Conservation (phyloP, 805 yeast genomes). For the Candida tallmaniae region DNA sequence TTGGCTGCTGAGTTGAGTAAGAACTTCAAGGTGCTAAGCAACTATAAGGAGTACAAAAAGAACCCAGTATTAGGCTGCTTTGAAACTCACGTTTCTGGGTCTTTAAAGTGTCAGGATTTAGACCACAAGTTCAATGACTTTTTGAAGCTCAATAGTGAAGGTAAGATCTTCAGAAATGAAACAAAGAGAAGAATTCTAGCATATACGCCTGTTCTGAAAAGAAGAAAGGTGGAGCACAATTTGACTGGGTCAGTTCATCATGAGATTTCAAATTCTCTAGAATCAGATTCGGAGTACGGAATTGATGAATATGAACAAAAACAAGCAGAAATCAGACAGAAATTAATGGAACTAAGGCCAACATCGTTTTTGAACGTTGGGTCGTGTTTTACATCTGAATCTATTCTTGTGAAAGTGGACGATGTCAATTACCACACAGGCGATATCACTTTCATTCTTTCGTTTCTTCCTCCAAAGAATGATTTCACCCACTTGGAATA, state of each 20-base stretch:
- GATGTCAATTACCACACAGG: slow-evolving; percentile 15
- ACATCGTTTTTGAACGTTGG: slow-evolving; percentile 22
- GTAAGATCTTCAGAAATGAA: slow-evolving; percentile 1
- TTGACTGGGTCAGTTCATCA: too few relatives aligned
- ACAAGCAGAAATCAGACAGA: too few relatives aligned
- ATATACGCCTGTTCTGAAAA: background rate
- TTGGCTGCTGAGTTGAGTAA: background rate
- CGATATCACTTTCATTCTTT: background rate
- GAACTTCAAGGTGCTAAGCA: background rate
- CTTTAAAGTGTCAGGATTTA: slow-evolving; percentile 3
- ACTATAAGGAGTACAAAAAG: background rate
- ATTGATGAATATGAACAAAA: too few relatives aligned
- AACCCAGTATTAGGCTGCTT: too few relatives aligned
- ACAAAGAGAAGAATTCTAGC: background rate
- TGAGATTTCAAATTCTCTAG: background rate
- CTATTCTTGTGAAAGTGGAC: too few relatives aligned
- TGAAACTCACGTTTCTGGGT: background rate
- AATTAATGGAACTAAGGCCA: slow-evolving; percentile 10
- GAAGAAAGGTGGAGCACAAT: background rate
- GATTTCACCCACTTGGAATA: too few relatives aligned
- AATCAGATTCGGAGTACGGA: too few relatives aligned
- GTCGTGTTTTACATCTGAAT: slow-evolving; percentile 12
- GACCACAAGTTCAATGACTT: slow-evolving; percentile 5
- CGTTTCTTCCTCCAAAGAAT: slow-evolving; percentile 2
- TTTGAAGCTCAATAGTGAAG: slow-evolving; percentile 1